phyloP scores from a whole-genome alignment of 352 stramenopile species.

The Pythium inflatum region DNA sequence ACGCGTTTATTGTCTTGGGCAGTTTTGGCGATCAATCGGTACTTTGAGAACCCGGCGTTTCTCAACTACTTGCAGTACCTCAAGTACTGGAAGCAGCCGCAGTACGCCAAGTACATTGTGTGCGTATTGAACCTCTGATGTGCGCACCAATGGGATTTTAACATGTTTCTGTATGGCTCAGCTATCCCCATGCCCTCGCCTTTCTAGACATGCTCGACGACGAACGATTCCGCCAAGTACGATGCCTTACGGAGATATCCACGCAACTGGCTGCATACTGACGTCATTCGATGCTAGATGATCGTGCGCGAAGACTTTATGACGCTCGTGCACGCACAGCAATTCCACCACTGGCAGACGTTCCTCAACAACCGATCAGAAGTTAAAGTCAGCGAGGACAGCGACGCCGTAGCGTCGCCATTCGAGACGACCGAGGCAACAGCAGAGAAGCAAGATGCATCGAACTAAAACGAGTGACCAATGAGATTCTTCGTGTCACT shows the following conservation, averaged over 20 bases:
- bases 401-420: background rate
- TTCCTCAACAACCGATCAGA: constrained; percentile 84
- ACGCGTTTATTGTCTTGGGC: too few species aligned
- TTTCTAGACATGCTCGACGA: constrained; percentile 90
- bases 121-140: too few species aligned
- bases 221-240: constrained; percentile 80
- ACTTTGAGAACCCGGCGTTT: constrained; percentile 91
- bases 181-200: constrained; percentile 84
- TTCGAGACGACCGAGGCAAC: background rate
- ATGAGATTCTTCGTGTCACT: too few species aligned
- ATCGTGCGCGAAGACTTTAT: constrained; percentile 87
- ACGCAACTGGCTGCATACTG: too few species aligned
- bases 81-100: constrained; percentile 92
- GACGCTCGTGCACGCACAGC: constrained; percentile 84
- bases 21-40: constrained; percentile 91
- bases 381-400: constrained; percentile 31
- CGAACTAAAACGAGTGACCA: background rate
- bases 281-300: constrained; percentile 44
- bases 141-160: too few species aligned
- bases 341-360: constrained; percentile 91
- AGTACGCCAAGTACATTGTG: constrained; percentile 92
- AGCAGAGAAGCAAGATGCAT: background rate
- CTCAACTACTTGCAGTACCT: constrained; percentile 92
- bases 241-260: too few species aligned
- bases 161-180: too few species aligned